Evolutionary conservation across 768 basidiomycete genomes (phyloP), one percentile per base, ranked within the genome.

Genomic region (Terana coerulea): DNA sequence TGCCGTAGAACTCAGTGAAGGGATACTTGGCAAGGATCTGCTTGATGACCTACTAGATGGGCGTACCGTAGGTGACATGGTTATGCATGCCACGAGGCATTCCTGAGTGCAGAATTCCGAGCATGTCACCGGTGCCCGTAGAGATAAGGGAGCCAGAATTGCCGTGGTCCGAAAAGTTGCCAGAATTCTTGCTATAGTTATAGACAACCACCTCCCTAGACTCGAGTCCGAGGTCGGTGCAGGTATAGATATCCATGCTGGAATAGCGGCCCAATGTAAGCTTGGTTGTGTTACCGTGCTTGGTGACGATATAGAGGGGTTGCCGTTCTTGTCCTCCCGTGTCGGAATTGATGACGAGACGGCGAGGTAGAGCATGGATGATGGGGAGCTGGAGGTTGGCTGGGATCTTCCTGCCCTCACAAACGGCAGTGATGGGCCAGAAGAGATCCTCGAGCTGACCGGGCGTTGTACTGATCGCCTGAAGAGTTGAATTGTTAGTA

Each of bases 231-330:
- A 54, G 22, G 47, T 61, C 61, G 53, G 53, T 51, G 53, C 59
- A 65, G 36, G 58, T 21, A 55, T 64, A 69, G 15, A 71, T 64
- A 41, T 66, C 62, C 35, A 74, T 24, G 29, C 67, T 69, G 25
- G 68, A 55, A 26, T 57, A 67, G 54, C 67, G 64, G n/a, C 74
- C 72, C 11, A 74, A 28, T 8, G 73, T 75, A 45, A 70, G 58
- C 31, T 65, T 59, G 22, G 72, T 72, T 14, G 63, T 59, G 51
- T 52, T 57, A 26, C 74, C 72, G 58, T 68, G 58, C 50, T 75
- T 74, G 21, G 49, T 45, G 56, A 73, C 71, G n/a, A 69, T 54
- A 49, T 66, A 52, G 58, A 61, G 62, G 21, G 54, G 58, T 19
- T 71, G 49, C 30, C 64, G 64, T 34, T 70, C 50, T 21, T 47